phyloP scores from a whole-genome alignment of 768 basidiomycete genomes.

The Hysterangium stoloniferum region DNA sequence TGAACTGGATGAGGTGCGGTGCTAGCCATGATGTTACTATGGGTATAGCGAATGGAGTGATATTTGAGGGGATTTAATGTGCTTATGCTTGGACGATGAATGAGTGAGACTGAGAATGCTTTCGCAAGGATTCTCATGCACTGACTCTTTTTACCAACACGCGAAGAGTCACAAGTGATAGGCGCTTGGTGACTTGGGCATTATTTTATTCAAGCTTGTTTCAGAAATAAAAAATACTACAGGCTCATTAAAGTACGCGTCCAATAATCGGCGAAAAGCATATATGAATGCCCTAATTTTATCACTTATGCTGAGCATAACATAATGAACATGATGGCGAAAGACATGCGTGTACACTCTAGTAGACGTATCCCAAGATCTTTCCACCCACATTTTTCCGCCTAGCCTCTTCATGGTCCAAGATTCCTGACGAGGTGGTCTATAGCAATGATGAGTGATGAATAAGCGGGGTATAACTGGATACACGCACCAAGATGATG shows the following conservation, averaged over 20 bases:
- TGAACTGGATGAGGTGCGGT: slow-evolving; percentile 5
- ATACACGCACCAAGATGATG: slow-evolving; percentile 75
- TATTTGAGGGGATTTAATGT: neutral
- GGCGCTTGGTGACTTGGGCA: too few relatives aligned
- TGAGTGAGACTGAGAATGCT: neutral
- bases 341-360: slow-evolving; percentile 31
- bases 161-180: too few relatives aligned
- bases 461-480: neutral
- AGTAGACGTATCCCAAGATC: slow-evolving; percentile 88
- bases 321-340: neutral
- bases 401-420: slow-evolving; percentile 98
- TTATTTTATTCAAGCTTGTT: too few relatives aligned
- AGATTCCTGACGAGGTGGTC: slow-evolving; percentile 97
- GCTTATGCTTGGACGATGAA: neutral
- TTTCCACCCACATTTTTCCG: slow-evolving; percentile 98
- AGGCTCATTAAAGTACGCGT: neutral
- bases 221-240: neutral
- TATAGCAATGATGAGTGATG: slow-evolving; percentile 21
- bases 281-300: slow-evolving; percentile 1
- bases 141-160: too few relatives aligned
- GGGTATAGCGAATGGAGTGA: slow-evolving; percentile 8
- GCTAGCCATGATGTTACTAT: slow-evolving; percentile 5
- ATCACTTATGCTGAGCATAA: slow-evolving; percentile 2
- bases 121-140: neutral
- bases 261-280: neutral